A percentile compares a stretch with the other conserved stretches of the same genome.
Conservation (phyloP, 2,329 filamentous ascomycete genomes). For the Periglandula ipomoeae region DNA sequence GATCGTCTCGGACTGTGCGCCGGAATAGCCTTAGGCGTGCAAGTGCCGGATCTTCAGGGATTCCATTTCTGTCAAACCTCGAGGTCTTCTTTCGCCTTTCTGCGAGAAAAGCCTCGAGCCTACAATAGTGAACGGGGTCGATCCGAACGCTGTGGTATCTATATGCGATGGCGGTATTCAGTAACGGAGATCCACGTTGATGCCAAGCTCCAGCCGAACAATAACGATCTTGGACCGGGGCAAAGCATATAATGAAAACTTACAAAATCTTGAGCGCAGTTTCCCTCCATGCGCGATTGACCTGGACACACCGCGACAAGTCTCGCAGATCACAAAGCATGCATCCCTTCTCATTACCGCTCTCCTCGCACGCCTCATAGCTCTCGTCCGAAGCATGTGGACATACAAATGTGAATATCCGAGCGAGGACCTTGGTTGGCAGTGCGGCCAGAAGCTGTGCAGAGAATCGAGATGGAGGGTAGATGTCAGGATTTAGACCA, state of each 20-base stretch:
- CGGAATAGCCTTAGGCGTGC: slow-evolving; percentile 70
- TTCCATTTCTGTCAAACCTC: slow-evolving; percentile 65
- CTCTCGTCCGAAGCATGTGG: slow-evolving; percentile 70
- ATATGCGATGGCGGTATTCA: slow-evolving; percentile 1
- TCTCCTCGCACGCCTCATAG: slow-evolving; percentile 77
- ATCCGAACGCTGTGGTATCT: slow-evolving; percentile 88
- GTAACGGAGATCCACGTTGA: neutral
- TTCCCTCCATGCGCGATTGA: slow-evolving; percentile 63
- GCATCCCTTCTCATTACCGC: slow-evolving; percentile 68
- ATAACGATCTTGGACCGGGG: neutral
- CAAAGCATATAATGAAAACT: slow-evolving; percentile 24
- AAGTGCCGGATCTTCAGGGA: slow-evolving; percentile 71
- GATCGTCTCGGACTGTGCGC: slow-evolving; percentile 71
- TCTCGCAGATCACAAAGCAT: slow-evolving; percentile 92
- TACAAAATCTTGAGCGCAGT: slow-evolving; percentile 49
- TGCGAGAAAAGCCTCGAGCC: slow-evolving; percentile 70
- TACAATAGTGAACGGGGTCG: slow-evolving; percentile 90
- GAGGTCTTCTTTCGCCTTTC: slow-evolving; percentile 69
- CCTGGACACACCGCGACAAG: slow-evolving; percentile 68
- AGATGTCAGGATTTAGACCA: slow-evolving; percentile 17
- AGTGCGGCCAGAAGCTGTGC: slow-evolving; percentile 42
- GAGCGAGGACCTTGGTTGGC: slow-evolving; percentile 59
- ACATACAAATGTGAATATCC: slow-evolving; percentile 75
- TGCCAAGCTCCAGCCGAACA: neutral
- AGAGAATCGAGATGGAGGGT: slow-evolving; percentile 31